A percentile compares a stretch with the other conserved stretches of the same genome.
These are phyloP conservation scores for Dendrocalamus sinicus DNA, from an alignment of 176 grass and related monocot species.

Conservation along the genomic window DNA sequence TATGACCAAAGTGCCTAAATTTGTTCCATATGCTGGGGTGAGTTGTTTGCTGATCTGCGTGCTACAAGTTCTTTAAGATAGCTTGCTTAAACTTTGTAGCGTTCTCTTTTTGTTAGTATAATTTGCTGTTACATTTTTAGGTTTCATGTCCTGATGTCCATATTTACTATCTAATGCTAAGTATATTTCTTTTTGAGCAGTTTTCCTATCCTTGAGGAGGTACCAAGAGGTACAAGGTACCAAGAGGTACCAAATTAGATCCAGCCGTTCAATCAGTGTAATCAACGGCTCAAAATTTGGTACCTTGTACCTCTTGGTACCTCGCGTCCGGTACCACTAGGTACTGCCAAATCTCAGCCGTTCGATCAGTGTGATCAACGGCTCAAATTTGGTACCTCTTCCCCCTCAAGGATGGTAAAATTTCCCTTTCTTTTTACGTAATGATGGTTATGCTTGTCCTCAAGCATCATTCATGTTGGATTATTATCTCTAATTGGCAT, in stretches of 20 bases:
- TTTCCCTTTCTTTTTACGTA: background rate
- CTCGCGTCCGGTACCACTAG: too few species aligned
- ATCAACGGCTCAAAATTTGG: too few species aligned
- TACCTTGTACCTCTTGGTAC: too few species aligned
- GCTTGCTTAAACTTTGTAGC: background rate
- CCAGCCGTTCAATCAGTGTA: too few species aligned
- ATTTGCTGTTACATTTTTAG: slow-evolving; percentile 5
- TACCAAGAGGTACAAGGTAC: too few species aligned
- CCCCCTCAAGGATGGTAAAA: too few species aligned
- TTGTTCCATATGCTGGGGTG: slow-evolving; percentile 83
- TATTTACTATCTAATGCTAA: slow-evolving; percentile 5
- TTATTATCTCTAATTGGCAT: background rate
- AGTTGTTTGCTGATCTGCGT: slow-evolving; percentile 35
- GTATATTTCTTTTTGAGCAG: background rate
- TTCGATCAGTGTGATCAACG: too few species aligned
- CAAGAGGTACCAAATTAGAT: too few species aligned
- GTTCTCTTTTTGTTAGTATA: slow-evolving; percentile 4
- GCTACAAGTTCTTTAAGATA: background rate
- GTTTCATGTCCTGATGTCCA: background rate
- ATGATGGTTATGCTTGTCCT: slow-evolving; percentile 17
- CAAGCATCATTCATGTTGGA: slow-evolving; percentile 6
- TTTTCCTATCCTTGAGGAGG: too few species aligned
- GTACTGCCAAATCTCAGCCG: too few species aligned
- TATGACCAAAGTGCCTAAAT: slow-evolving; percentile 73
- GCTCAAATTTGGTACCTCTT: too few species aligned